A percentile compares a stretch with the other conserved stretches of the same genome.
Conservation (phyloP, 345 rosid species). For the Nephelium lappaceum region DNA sequence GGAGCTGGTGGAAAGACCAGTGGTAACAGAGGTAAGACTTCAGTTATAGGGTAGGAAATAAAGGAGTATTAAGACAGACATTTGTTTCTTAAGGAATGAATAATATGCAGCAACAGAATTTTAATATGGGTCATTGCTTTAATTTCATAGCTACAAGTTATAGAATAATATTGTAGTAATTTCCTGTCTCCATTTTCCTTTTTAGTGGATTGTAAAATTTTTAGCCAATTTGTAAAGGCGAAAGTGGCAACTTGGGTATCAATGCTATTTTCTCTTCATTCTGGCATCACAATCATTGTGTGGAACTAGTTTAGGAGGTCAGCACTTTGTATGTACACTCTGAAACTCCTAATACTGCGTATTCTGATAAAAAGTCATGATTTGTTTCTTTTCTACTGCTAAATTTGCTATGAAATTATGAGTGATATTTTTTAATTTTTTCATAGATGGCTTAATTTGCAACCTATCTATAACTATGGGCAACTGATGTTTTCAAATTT, state of each 20-base stretch:
- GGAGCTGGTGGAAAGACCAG: conserved; percentile 58
- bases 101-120: neutral
- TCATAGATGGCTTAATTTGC: neutral
- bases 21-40: conserved; percentile 59
- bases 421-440: neutral
- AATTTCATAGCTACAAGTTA: neutral
- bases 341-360: neutral
- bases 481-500: neutral
- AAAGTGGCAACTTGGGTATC: neutral
- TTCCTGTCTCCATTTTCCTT: neutral
- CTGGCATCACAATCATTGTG: neutral
- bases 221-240: neutral
- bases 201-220: neutral
- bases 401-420: neutral
- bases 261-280: neutral
- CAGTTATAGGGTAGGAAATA: neutral
- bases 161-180: neutral
- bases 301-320: neutral
- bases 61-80: neutral
- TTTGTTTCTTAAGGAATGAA: neutral
- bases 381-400: neutral
- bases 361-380: neutral
- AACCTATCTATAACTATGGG: neutral
- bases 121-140: neutral
- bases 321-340: neutral